Base-by-base conservation (phyloP, 331 rosid species). In the Telfairia occidentalis region DNA sequence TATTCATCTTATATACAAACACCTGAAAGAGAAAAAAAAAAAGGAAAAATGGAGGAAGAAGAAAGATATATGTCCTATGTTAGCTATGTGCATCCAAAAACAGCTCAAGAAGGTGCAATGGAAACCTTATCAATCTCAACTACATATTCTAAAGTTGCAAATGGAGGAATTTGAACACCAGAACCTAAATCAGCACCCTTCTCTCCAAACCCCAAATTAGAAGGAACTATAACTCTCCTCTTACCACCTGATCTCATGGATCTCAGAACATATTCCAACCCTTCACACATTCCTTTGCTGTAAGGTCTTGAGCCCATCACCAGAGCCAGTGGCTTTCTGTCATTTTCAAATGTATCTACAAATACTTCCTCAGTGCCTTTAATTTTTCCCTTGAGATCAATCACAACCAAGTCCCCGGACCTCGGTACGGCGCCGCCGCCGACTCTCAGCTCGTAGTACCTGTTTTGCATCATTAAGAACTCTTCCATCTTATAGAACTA, bases 251-350 rank as follows among this genome's bases (percentile, higher is more conserved):
- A 87, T 81, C 88, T 94, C 97, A 91, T 94, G 54, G 83, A 80
- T 76, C 78, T 86, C 2, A 91, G 59, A 7, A 83, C 89, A 85
- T 78, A 80, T 59, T 94, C 97, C 72, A 94, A 79, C 45, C 98
- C 97, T 85, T 94, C 98, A 85, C 98, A 91, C 38, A 91, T 74
- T 74, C 97, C 98, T 60, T 87, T 94, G 75, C 96, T 86, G 53
- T 87, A 94, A 30, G 98, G 98, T 81, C 96, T 90, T 42, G 96
- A 89, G 21, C 97, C 97, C 84, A 90, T 76, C 16, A 94, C 90
- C 38, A 94, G 67, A 23, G 96, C 98, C 89, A 94, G 75, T 40
- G 97, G 83, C 82, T 79, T 94, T 79, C 84, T 86, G 9, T 87
- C 97, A 5, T 77, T 76, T 37, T 75, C 96, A 82, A 82, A 88